Base-by-base conservation (phyloP, 352 stramenopile genomes). In the Phytophthora litchii region DNA sequence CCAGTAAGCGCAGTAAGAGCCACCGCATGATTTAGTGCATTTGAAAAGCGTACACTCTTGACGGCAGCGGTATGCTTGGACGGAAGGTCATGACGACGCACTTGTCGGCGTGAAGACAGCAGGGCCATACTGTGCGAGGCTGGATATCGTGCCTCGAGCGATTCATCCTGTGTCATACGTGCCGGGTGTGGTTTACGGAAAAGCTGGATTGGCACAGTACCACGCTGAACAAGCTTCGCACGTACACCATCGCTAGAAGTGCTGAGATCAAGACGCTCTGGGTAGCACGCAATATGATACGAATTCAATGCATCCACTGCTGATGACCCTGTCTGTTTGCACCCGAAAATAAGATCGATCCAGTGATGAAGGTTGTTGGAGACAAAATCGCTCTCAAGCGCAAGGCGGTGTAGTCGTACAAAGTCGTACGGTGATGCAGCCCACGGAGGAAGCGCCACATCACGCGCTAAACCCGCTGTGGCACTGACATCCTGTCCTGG, bases 301-400 rank as follows among this genome's bases (percentile, higher is more conserved):
- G 98, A 72, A 54, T 99, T 99, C 53, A 93, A 65, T 0, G 83
- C 79, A 45, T 96, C 79, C 16, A 96, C 80, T 0, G 97, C 93
- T 10, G 74, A 67, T 36, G 83, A 67, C 17, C 97, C 96, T 40
- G 78, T 72, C 65, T 99, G 98, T 50, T 99, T 98, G 75, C 86
- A 98, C 0, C 97, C 97, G 76, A 99, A 99, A 21, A 99, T 90
- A 21, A 99, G 83, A 80, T 99, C 97, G 29, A 99, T 97, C 98
- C 98, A 99, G 70, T 94, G 76, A 70, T 99, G 97, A 16, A 99
- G 83, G 60, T 99, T 89, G 51, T 76, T 88, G 35, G 96, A 99
- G 1, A 99, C 97, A 64, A 97, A 97, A 40, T 99, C 97, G 69
- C 93, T 99, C 74, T 99, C 98, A 20, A 99, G 86, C 9, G 98